Evolutionary conservation across 2,329 filamentous ascomycete genomes (phyloP).

Genomic region (Ophiostoma triangulosporum): DNA sequence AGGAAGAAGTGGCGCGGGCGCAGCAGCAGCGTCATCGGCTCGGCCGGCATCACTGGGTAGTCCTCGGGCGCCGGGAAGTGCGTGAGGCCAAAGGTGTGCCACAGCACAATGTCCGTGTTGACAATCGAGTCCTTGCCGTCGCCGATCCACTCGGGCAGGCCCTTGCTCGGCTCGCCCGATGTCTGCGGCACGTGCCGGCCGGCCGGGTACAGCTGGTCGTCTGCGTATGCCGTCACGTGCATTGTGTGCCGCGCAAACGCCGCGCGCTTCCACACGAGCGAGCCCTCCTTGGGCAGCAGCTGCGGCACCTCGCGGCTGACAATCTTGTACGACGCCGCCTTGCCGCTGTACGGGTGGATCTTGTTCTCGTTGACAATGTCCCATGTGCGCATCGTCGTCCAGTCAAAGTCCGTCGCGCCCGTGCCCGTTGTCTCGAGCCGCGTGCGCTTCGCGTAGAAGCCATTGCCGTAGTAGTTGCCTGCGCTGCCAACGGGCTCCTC

Average conservation of each 20-base stretch:
- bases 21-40: slow-evolving; percentile 70
- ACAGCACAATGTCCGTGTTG: slow-evolving; percentile 77
- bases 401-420: slow-evolving; percentile 68
- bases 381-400: slow-evolving; percentile 69
- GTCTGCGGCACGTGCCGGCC: slow-evolving; percentile 83
- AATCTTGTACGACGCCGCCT: slow-evolving; percentile 77
- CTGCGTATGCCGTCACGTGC: slow-evolving; percentile 75
- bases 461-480: slow-evolving; percentile 83
- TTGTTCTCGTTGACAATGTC: slow-evolving; percentile 78
- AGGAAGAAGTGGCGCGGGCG: slow-evolving; percentile 73
- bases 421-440: slow-evolving; percentile 58
- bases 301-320: slow-evolving; percentile 72
- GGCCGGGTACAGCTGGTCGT: slow-evolving; percentile 72
- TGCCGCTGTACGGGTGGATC: slow-evolving; percentile 74
- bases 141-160: slow-evolving; percentile 65
- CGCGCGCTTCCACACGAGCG: slow-evolving; percentile 78
- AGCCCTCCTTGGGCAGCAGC: slow-evolving; percentile 66
- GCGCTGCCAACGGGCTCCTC: slow-evolving; percentile 63
- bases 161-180: slow-evolving; percentile 60
- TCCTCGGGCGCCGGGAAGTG: slow-evolving; percentile 86
- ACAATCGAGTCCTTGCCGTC: slow-evolving; percentile 56
- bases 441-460: slow-evolving; percentile 75
- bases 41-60: slow-evolving; percentile 81
- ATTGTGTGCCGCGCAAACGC: slow-evolving; percentile 79
- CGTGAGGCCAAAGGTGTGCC: slow-evolving; percentile 86